A percentile compares a stretch with the other conserved stretches of the same genome.
phyloP scores from a whole-genome alignment of 768 basidiomycete species.

The Saitozyma sp. region DNA sequence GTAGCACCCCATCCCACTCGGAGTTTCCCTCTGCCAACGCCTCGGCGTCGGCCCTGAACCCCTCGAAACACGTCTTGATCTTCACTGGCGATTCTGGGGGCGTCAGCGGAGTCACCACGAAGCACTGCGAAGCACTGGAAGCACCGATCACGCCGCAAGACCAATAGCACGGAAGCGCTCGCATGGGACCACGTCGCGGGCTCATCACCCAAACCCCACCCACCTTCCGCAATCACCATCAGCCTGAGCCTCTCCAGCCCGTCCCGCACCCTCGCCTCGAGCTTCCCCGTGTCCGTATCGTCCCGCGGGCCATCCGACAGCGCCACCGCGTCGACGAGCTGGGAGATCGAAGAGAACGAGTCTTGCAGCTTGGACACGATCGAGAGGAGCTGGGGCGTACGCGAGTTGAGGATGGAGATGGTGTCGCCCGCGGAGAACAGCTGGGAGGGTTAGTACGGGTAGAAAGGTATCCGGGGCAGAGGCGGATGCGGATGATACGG shows the following conservation, averaged over 20 bases:
- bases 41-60: background rate
- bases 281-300: background rate
- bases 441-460: conserved; percentile 3
- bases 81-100: too few relatives aligned
- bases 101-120: too few relatives aligned
- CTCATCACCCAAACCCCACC: background rate
- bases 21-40: conserved; percentile 1
- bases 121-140: too few relatives aligned
- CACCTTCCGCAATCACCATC: conserved; percentile 34
- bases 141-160: too few relatives aligned
- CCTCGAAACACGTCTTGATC: background rate
- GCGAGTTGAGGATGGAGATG: conserved; percentile 45
- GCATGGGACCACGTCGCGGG: too few relatives aligned
- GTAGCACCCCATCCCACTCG: background rate
- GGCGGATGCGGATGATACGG: background rate
- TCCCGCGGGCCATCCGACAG: conserved; percentile 12
- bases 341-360: conserved; percentile 47
- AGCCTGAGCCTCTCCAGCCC: conserved; percentile 21
- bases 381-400: conserved; percentile 47
- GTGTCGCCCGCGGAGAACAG: conserved; percentile 51
- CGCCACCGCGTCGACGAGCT: conserved; percentile 41
- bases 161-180: too few relatives aligned
- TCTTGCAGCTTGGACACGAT: conserved; percentile 48
- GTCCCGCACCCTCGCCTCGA: conserved; percentile 1
- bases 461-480: background rate